These are phyloP conservation scores for Mrakia frigida DNA, from an alignment of 768 basidiomycete species.

Conservation along the genomic window DNA sequence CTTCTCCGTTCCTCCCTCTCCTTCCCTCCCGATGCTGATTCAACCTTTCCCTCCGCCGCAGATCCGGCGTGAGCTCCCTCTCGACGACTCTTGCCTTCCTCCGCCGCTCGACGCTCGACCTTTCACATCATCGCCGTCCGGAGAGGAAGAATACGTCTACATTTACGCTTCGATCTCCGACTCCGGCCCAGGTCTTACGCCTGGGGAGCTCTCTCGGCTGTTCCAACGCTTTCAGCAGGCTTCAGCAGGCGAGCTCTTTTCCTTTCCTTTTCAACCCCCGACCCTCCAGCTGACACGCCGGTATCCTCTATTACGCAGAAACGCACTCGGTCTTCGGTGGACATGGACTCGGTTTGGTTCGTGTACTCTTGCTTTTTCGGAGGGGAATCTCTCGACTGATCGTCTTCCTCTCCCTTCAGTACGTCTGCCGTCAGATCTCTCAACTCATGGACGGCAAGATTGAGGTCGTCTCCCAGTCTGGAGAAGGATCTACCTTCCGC, in stretches of 20 bases:
- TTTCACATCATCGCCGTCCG: neutral
- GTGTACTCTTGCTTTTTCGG: too few relatives aligned
- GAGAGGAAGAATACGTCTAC: conserved; percentile 36
- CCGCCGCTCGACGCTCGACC: conserved; percentile 34
- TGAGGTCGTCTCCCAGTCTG: conserved; percentile 38
- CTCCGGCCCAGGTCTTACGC: conserved; percentile 42
- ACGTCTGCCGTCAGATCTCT: conserved; percentile 36
- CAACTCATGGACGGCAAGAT: conserved; percentile 42
- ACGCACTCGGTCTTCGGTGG: conserved; percentile 39
- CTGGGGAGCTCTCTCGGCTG: conserved; percentile 38
- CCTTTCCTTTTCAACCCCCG: too few relatives aligned
- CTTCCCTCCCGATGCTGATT: neutral
- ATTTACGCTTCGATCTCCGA: conserved; percentile 43
- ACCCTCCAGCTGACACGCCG: too few relatives aligned
- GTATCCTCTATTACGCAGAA: too few relatives aligned
- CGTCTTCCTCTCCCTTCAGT: neutral
- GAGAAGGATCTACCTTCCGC: conserved; percentile 18
- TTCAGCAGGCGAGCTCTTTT: too few relatives aligned
- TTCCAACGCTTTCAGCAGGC: conserved; percentile 44
- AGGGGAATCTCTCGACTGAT: neutral
- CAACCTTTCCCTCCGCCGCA: neutral
- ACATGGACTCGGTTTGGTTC: conserved; percentile 41
- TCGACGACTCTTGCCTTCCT: conserved; percentile 38
- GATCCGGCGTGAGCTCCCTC: conserved; percentile 42
- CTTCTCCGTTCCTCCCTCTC: neutral